Evolutionary conservation across 108 stramenopile species (phyloP).

Genomic region (Skeletonema potamos): DNA sequence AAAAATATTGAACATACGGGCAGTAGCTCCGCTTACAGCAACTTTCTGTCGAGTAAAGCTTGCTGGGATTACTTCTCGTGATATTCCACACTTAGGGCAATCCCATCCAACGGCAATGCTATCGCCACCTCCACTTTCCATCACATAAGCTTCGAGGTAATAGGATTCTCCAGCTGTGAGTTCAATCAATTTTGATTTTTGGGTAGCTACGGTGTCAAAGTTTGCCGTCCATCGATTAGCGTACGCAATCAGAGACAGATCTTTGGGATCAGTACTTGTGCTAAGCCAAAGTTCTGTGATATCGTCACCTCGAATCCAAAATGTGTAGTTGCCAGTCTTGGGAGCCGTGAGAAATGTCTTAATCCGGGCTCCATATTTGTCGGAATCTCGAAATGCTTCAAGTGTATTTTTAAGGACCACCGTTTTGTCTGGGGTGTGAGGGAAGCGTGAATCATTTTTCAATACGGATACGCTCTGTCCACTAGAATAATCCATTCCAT

Average conservation of each 20-base stretch:
- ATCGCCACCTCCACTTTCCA: no score
- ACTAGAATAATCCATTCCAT: not conserved
- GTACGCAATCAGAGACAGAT: no score
- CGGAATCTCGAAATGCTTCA: no score
- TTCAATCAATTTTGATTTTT: no score
- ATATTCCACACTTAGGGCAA: not conserved
- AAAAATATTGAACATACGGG: slow-evolving; percentile 10
- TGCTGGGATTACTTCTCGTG: not conserved
- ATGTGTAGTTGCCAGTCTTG: slow-evolving; percentile 1
- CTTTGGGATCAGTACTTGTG: not conserved
- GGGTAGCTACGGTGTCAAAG: no score
- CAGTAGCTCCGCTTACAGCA: not conserved
- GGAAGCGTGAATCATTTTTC: not conserved
- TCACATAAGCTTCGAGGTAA: no score
- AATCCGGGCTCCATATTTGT: not conserved
- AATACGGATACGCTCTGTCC: not conserved
- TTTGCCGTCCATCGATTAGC: no score
- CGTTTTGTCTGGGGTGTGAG: no score
- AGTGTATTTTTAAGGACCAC: not conserved
- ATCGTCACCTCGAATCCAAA: not conserved
- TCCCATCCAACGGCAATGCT: not conserved
- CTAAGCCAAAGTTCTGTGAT: not conserved
- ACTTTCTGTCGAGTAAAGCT: not conserved
- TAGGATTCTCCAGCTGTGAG: no score
- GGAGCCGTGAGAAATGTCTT: not conserved